Percentiles rank a stretch among this genome's conserved stretches.
phyloP scores from a whole-genome alignment of 1,284 basidiomycete species.

The Cerrena zonata region DNA sequence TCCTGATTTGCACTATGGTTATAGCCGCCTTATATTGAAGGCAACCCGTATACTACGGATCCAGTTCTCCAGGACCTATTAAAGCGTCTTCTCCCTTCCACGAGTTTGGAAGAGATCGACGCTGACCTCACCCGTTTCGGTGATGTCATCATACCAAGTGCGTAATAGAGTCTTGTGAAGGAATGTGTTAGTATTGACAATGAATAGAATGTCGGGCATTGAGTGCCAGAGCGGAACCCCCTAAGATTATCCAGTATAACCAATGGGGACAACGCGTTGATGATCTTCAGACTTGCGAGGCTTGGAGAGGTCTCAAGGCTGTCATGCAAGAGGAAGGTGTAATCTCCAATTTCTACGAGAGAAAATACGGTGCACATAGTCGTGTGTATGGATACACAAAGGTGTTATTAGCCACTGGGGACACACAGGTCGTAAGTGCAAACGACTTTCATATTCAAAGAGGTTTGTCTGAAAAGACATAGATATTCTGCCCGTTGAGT shows the following conservation, averaged over 20 bases:
- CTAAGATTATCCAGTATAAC: slow-evolving; percentile 58
- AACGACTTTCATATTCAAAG: not conserved
- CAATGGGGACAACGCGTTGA: slow-evolving; percentile 67
- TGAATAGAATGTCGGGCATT: slow-evolving; percentile 44
- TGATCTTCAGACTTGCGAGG: slow-evolving; percentile 60
- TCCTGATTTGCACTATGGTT: not conserved
- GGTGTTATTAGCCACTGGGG: slow-evolving; percentile 51
- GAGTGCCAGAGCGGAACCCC: slow-evolving; percentile 38
- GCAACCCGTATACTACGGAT: slow-evolving; percentile 57
- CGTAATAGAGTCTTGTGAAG: slow-evolving; percentile 15
- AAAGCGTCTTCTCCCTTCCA: slow-evolving; percentile 46
- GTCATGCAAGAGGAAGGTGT: slow-evolving; percentile 66
- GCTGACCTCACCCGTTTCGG: slow-evolving; percentile 52
- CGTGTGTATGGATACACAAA: slow-evolving; percentile 63
- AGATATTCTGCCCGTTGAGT: slow-evolving; percentile 66
- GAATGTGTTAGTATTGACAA: slow-evolving; percentile 4
- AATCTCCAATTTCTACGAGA: slow-evolving; percentile 58
- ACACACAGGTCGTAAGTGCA: slow-evolving; percentile 51
- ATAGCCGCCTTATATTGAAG: slow-evolving; percentile 38
- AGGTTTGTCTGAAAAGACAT: slow-evolving; percentile 1
- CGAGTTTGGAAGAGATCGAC: slow-evolving; percentile 39
- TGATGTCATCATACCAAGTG: slow-evolving; percentile 47
- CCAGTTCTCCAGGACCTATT: slow-evolving; percentile 52
- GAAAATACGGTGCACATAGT: slow-evolving; percentile 51
- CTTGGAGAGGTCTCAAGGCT: slow-evolving; percentile 67